Percentiles rank a stretch among this genome's conserved stretches.
Evolutionary conservation across 2,329 filamentous ascomycete genomes (phyloP).

Genomic region (Fusarium sp.): DNA sequence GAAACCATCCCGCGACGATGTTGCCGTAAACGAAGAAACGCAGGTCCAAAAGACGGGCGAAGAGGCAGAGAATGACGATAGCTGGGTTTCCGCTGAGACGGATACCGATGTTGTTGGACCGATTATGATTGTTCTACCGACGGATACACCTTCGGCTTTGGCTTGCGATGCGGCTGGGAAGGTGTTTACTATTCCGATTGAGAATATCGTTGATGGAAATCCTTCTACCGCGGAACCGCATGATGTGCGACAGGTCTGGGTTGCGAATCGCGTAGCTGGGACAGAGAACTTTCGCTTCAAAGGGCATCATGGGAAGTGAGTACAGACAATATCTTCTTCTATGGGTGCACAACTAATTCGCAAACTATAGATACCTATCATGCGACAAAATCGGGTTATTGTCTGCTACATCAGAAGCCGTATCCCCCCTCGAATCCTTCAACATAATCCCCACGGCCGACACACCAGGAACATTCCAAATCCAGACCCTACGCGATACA

Average conservation of each 20-base stretch:
- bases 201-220: constrained; percentile 89
- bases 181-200: constrained; percentile 82
- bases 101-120: constrained; percentile 82
- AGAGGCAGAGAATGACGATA: constrained; percentile 74
- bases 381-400: constrained; percentile 87
- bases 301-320: constrained; percentile 84
- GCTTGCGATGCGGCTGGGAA: constrained; percentile 88
- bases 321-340: neutral
- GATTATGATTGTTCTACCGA: constrained; percentile 83
- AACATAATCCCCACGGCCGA: constrained; percentile 71
- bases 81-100: constrained; percentile 88
- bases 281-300: constrained; percentile 88
- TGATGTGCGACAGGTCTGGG: constrained; percentile 95
- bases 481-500: constrained; percentile 78
- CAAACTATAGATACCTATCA: constrained; percentile 75
- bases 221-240: constrained; percentile 90
- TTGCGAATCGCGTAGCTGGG: constrained; percentile 84
- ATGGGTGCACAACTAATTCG: constrained; percentile 4
- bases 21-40: constrained; percentile 20
- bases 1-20: constrained; percentile 50
- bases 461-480: constrained; percentile 75
- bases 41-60: constrained; percentile 43
- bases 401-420: constrained; percentile 80
- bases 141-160: constrained; percentile 76
- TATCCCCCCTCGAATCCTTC: constrained; percentile 87